phyloP scores from a whole-genome alignment of 441 rosid genomes.

The Jatropha podagrica region DNA sequence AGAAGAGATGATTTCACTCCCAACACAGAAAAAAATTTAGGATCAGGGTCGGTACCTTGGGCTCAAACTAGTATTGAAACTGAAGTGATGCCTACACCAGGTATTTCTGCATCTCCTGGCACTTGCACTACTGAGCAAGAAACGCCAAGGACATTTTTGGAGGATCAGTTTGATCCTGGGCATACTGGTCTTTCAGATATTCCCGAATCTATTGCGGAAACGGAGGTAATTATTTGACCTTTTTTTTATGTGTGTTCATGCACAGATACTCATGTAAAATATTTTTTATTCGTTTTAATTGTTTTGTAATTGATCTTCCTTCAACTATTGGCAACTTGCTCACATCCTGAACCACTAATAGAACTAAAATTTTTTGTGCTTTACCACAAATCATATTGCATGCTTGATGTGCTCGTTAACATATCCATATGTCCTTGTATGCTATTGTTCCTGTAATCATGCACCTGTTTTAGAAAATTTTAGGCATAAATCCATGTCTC shows the following conservation, averaged over 20 bases:
- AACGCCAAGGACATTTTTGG: constrained; percentile 42
- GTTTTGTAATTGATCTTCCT: background rate
- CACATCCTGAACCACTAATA: constrained; percentile 20
- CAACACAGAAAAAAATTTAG: constrained; percentile 27
- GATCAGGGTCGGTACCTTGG: constrained; percentile 29
- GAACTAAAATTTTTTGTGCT: too few species aligned
- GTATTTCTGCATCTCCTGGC: constrained; percentile 32
- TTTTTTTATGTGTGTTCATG: background rate
- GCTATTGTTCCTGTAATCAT: too few species aligned
- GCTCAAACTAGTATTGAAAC: constrained; percentile 33
- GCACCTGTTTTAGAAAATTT: background rate
- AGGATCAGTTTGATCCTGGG: constrained; percentile 31
- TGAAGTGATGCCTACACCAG: constrained; percentile 31
- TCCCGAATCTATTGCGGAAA: constrained; percentile 51
- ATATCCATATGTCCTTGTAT: too few species aligned
- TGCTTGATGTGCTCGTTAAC: too few species aligned
- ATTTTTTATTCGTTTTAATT: background rate
- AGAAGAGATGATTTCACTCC: constrained; percentile 48
- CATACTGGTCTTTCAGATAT: constrained; percentile 49
- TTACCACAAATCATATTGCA: background rate
- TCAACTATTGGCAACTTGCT: background rate
- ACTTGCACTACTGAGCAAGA: constrained; percentile 36
- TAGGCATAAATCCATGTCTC: constrained; percentile 6
- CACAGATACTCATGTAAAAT: background rate
- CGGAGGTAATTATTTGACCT: constrained; percentile 41